These are phyloP conservation scores for Extremus antarcticus DNA, from an alignment of 495 filamentous ascomycete genomes.

Conservation along the genomic window DNA sequence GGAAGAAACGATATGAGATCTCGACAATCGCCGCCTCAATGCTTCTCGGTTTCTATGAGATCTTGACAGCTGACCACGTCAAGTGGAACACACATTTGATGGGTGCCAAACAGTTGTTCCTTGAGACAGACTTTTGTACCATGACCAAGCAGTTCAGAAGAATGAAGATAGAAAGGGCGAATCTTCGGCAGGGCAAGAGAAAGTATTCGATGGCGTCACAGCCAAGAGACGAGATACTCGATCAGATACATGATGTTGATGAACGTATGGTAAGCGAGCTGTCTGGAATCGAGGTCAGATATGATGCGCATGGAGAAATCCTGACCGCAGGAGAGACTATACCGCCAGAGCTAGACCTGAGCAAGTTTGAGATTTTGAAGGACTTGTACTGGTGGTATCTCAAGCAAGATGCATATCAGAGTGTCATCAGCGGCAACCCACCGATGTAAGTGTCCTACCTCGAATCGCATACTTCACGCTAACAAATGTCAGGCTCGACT, in stretches of 20 bases:
- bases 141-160: conserved; percentile 61
- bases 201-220: conserved; percentile 6
- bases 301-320: conserved; percentile 25
- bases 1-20: conserved; percentile 56
- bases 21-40: conserved; percentile 80
- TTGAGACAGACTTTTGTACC: conserved; percentile 65
- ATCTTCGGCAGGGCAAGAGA: background rate
- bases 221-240: conserved; percentile 13
- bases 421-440: conserved; percentile 72
- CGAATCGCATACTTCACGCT: background rate
- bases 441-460: conserved; percentile 55
- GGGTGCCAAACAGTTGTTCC: conserved; percentile 70
- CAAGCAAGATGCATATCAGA: conserved; percentile 88
- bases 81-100: conserved; percentile 92
- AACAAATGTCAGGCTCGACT: conserved; percentile 53
- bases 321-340: conserved; percentile 10
- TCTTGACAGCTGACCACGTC: conserved; percentile 85
- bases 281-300: conserved; percentile 26
- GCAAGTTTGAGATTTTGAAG: conserved; percentile 60
- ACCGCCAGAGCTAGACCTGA: conserved; percentile 22
- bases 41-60: conserved; percentile 87
- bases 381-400: conserved; percentile 96
- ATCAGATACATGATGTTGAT: conserved; percentile 25
- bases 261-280: conserved; percentile 27
- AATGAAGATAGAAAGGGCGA: conserved; percentile 36